Percentiles rank a stretch among this genome's conserved stretches.
phyloP scores from a whole-genome alignment of 2,329 filamentous ascomycete genomes.

The Pseudogymnoascus sp. region DNA sequence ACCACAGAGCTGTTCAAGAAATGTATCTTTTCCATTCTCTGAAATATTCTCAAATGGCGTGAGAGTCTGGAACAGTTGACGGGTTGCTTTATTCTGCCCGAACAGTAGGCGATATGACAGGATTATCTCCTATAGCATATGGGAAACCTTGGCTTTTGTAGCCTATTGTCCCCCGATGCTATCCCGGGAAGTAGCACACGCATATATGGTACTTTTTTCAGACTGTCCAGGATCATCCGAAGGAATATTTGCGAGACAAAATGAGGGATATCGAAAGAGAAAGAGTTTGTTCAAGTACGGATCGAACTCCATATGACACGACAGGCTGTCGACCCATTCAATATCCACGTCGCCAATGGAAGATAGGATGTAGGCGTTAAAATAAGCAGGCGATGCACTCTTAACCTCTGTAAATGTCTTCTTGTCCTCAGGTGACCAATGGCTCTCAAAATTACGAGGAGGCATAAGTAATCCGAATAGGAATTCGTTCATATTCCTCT shows the following conservation, averaged over 20 bases:
- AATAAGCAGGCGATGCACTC: constrained; percentile 10
- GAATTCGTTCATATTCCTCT: constrained; percentile 13
- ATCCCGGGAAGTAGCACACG: constrained; percentile 2
- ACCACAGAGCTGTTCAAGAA: constrained; percentile 1
- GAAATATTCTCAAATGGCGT: constrained; percentile 4
- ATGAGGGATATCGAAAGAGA: constrained; percentile 22
- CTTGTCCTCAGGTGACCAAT: constrained; percentile 13
- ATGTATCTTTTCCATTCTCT: constrained; percentile 1
- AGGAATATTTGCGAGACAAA: constrained; percentile 16
- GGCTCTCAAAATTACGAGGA: constrained; percentile 13
- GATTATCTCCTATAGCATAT: constrained; percentile 18
- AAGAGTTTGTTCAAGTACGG: constrained; percentile 17
- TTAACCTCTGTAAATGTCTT: constrained; percentile 10
- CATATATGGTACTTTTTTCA: constrained; percentile 6
- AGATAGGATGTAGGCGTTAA: constrained; percentile 18
- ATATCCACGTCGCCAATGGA: constrained; percentile 16
- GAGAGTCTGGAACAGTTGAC: constrained; percentile 17
- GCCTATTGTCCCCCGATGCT: constrained; percentile 12
- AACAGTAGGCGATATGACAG: constrained; percentile 22
- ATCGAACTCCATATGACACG: constrained; percentile 23
- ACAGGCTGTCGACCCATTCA: constrained; percentile 20
- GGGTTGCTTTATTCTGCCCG: constrained; percentile 17
- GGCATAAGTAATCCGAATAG: constrained; percentile 20
- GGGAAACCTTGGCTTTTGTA: constrained; percentile 14
- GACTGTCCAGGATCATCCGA: background rate